Base-by-base conservation (phyloP, 129 eudicot genomes). In the Flaveria bidentis region DNA sequence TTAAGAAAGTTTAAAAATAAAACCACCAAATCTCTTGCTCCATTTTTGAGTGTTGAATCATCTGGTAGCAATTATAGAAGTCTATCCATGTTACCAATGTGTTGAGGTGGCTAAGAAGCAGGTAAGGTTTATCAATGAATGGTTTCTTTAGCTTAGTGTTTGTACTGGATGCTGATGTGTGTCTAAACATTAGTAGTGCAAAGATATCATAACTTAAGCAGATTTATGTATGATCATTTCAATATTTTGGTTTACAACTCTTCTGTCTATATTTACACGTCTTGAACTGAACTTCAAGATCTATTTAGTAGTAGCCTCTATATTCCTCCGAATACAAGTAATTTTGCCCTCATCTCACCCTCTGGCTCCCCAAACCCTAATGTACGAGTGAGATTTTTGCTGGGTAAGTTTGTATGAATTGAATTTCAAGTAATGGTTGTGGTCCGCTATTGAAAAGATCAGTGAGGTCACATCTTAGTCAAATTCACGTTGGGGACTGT, bases 1-100 rank as follows among this genome's bases (percentile, higher is more conserved):
- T 92, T 11, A 92, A 92, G 79, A 91, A 92, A 78, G 87, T 20
- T 23, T 57, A 51, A 60, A 76, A 20, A 25, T 15, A 45, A 47
- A 26, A 28, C 30, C 33, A 8, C 46, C 51, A 30, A 33, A 66
- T 65, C 52, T 50, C 39, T 8, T 28, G 42, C 72, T 63, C 62
- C 72, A 50, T 49, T 64, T 75, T 76, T 76, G 72, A 30, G 44
- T 68, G 23, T 28, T 65, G 15, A 33, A 51, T 30, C 16, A 58
- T 74, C 70, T n/a, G 69, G 69, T 6, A 33, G 69, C 22, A 16
- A 64, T 11, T 30, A 63, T 63, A 36, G 67, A 60, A 60, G 67
- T 41, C 41, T 23, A 60, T 26, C 67, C 18, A 56, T 46, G 44
- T 20, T 39, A 60, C 62, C 61, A 56, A 28, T 56, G 70, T 56